Evolutionary conservation across 2,329 filamentous ascomycete species (phyloP).

Genomic region (Peltaster fructicola): DNA sequence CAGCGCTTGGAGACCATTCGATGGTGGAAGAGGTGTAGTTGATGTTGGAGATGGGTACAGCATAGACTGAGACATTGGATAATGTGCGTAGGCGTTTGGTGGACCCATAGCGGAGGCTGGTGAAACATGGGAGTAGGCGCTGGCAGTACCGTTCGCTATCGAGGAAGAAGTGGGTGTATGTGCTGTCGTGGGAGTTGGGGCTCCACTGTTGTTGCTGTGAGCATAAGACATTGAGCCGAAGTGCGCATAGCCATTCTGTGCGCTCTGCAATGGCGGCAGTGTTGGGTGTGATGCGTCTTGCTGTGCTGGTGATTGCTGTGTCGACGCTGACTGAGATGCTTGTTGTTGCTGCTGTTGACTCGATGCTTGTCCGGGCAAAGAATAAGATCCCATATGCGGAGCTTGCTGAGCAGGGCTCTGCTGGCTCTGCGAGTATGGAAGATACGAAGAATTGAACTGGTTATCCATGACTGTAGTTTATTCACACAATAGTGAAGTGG

Average conservation of each 20-base stretch:
- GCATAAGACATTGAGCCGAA: constrained; percentile 19
- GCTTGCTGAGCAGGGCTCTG: constrained; percentile 6
- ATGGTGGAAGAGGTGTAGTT: constrained; percentile 13
- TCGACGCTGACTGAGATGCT: constrained; percentile 6
- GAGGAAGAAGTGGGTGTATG: constrained; percentile 17
- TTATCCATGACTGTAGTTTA: constrained; percentile 11
- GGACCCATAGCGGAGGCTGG: constrained; percentile 19
- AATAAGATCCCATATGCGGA: too few species aligned
- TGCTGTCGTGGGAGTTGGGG: constrained; percentile 17
- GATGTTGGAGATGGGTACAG: constrained; percentile 17
- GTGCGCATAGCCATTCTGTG: constrained; percentile 16
- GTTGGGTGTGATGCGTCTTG: constrained; percentile 13
- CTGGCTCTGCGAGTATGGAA: constrained; percentile 9
- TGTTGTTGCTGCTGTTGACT: constrained; percentile 10
- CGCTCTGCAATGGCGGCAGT: constrained; percentile 19
- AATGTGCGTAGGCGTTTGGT: constrained; percentile 15
- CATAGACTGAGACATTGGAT: constrained; percentile 13
- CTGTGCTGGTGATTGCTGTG: constrained; percentile 7
- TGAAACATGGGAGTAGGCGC: constrained; percentile 16
- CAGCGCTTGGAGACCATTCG: too few species aligned
- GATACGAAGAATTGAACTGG: constrained; percentile 12
- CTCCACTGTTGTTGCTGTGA: constrained; percentile 13
- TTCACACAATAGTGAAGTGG: constrained; percentile 4
- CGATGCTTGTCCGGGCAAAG: too few species aligned
- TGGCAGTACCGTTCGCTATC: constrained; percentile 12